These are phyloP conservation scores for Mucuna pruriens DNA, from an alignment of 306 rosid genomes.

Conservation along the genomic window DNA sequence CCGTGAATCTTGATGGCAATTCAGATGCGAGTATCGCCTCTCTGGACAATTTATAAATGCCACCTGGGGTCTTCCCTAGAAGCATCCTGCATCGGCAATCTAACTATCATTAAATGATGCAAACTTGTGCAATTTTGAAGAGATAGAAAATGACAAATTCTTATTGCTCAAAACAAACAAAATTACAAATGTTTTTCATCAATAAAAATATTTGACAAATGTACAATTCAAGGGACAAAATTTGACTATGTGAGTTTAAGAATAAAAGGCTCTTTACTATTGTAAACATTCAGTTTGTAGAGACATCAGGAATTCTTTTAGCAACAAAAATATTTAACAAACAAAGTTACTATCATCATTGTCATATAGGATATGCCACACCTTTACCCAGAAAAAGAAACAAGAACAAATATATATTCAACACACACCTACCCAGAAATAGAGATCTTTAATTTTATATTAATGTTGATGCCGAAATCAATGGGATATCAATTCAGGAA, in stretches of 20 bases:
- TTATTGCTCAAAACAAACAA: not conserved
- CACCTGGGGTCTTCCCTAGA: conserved; percentile 82
- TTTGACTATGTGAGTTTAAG: not conserved
- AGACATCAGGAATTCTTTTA: not conserved
- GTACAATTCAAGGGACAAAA: conserved; percentile 33
- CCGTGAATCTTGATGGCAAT: conserved; percentile 69
- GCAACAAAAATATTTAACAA: not conserved
- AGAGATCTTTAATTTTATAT: not conserved
- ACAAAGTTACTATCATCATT: not conserved
- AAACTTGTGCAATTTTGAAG: conserved; percentile 19
- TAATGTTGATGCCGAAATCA: not conserved
- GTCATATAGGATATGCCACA: not conserved
- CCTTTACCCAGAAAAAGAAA: conserved; percentile 18
- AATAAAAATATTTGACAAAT: not conserved
- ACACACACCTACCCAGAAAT: not conserved
- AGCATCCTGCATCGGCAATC: conserved; percentile 71
- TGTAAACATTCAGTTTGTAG: not conserved
- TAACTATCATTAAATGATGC: conserved; percentile 42
- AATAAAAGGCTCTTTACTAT: not conserved
- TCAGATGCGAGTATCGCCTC: conserved; percentile 77
- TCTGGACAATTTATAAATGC: conserved; percentile 88
- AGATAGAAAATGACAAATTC: conserved; percentile 5
- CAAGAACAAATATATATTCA: not conserved
- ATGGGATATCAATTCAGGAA: not conserved
- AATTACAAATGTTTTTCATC: conserved; percentile 14